These are phyloP conservation scores for Penicillium verrucosum DNA, from an alignment of 2,329 filamentous ascomycete species.

Conservation along the genomic window DNA sequence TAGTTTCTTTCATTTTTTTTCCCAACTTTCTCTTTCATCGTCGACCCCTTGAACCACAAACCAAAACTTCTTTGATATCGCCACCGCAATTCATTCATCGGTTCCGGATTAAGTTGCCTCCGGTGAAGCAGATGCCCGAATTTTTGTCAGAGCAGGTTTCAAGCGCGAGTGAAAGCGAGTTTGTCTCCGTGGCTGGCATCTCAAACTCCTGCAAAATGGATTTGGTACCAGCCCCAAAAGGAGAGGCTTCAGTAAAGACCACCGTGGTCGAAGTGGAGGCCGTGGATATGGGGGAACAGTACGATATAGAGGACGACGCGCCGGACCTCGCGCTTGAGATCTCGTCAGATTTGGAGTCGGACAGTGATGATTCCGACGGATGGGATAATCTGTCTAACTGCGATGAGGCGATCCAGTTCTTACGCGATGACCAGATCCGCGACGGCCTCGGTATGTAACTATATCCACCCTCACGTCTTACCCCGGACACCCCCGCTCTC, in stretches of 20 bases:
- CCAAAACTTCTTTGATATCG: constrained; percentile 17
- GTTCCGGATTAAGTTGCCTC: constrained; percentile 31
- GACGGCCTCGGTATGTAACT: constrained; percentile 46
- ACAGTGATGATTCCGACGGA: constrained; percentile 40
- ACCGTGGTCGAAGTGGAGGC: constrained; percentile 38
- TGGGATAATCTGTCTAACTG: constrained; percentile 66
- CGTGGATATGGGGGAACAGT: constrained; percentile 23
- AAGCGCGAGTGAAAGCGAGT: constrained; percentile 20
- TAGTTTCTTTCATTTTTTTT: constrained; percentile 5
- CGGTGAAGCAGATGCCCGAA: constrained; percentile 28
- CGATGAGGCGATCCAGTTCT: constrained; percentile 59
- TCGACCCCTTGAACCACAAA: background rate
- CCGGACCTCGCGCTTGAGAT: constrained; percentile 31
- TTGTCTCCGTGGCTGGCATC: constrained; percentile 34
- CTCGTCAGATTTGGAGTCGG: constrained; percentile 35
- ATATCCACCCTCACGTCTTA: constrained; percentile 11
- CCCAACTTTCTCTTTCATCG: background rate
- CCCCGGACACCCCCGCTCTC: constrained; percentile 22
- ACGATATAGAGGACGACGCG: constrained; percentile 22
- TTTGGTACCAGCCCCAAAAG: constrained; percentile 35
- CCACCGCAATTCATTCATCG: constrained; percentile 14
- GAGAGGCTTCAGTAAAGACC: constrained; percentile 35
- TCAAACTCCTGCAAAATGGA: constrained; percentile 38
- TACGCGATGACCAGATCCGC: constrained; percentile 52
- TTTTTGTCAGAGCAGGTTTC: constrained; percentile 21